A percentile compares a stretch with the other conserved stretches of the same genome.
Evolutionary conservation across 208 protist species (phyloP).

Genomic region (Leishmania tarentolae): DNA sequence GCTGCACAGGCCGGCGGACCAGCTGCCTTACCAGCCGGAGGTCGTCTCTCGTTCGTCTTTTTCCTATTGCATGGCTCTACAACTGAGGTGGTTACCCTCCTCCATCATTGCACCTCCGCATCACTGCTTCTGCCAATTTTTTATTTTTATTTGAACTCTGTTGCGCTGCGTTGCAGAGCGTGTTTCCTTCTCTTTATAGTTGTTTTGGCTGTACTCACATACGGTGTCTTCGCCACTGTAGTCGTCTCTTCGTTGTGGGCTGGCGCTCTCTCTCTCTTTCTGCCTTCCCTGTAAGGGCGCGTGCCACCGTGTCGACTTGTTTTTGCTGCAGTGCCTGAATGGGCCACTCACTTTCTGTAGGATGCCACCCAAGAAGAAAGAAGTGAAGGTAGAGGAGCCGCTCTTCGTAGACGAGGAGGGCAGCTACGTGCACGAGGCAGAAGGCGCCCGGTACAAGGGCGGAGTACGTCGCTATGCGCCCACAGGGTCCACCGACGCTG

Average conservation of each 20-base stretch:
- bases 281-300: background rate
- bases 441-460: conserved; percentile 63
- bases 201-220: background rate
- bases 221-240: background rate
- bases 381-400: conserved; percentile 74
- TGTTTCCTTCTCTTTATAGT: background rate
- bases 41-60: background rate
- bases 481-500: conserved; percentile 1
- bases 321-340: background rate
- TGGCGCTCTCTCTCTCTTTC: background rate
- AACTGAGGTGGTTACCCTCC: background rate
- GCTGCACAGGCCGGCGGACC: background rate
- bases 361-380: conserved; percentile 84
- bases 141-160: background rate
- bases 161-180: background rate
- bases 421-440: conserved; percentile 69
- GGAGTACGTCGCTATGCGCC: conserved; percentile 54
- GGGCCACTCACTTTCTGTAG: background rate
- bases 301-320: background rate
- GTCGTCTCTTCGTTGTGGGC: background rate
- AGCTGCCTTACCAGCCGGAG: background rate
- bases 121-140: background rate
- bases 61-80: background rate
- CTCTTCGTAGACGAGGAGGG: conserved; percentile 75
- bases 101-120: background rate